Conservation (phyloP, 2,329 filamentous ascomycete genomes). For the Beauveria medogensis region DNA sequence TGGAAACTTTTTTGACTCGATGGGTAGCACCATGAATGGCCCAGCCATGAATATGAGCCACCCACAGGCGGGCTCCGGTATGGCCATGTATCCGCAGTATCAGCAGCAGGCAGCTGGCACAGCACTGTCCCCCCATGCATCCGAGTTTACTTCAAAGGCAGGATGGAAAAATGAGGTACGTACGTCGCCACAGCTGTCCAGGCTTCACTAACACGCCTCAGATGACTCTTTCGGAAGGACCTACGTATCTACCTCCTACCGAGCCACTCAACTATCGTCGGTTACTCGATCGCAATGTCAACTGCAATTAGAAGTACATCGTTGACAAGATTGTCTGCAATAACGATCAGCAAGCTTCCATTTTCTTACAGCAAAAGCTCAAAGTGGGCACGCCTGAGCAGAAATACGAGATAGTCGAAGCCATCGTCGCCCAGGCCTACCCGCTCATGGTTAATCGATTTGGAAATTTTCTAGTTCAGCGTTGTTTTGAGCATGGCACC, state of each 20-base stretch:
- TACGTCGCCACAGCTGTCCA: neutral
- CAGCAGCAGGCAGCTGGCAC: slow-evolving; percentile 53
- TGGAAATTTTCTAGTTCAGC: slow-evolving; percentile 95
- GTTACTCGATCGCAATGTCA: slow-evolving; percentile 88
- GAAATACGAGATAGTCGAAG: slow-evolving; percentile 94
- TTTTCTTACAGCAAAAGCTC: slow-evolving; percentile 97
- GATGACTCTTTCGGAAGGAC: slow-evolving; percentile 46
- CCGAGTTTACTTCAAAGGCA: slow-evolving; percentile 58
- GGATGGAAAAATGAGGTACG: slow-evolving; percentile 50
- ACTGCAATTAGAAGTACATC: slow-evolving; percentile 98
- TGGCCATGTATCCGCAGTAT: slow-evolving; percentile 40
- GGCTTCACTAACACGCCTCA: slow-evolving; percentile 21
- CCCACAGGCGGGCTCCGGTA: slow-evolving; percentile 28
- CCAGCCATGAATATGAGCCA: slow-evolving; percentile 26
- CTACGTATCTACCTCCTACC: slow-evolving; percentile 75
- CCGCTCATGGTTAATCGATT: slow-evolving; percentile 97
- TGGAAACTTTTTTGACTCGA: slow-evolving; percentile 27
- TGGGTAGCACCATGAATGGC: slow-evolving; percentile 27
- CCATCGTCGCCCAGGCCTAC: slow-evolving; percentile 91
- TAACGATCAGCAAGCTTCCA: slow-evolving; percentile 98
- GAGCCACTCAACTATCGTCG: slow-evolving; percentile 96
- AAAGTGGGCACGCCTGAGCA: slow-evolving; percentile 93
- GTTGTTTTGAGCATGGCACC: slow-evolving; percentile 97
- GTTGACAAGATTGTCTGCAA: slow-evolving; percentile 99
- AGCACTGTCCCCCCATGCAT: slow-evolving; percentile 63